phyloP scores from a whole-genome alignment of 163 green algal genomes.

The Coccomyxa subellipsoidea region DNA sequence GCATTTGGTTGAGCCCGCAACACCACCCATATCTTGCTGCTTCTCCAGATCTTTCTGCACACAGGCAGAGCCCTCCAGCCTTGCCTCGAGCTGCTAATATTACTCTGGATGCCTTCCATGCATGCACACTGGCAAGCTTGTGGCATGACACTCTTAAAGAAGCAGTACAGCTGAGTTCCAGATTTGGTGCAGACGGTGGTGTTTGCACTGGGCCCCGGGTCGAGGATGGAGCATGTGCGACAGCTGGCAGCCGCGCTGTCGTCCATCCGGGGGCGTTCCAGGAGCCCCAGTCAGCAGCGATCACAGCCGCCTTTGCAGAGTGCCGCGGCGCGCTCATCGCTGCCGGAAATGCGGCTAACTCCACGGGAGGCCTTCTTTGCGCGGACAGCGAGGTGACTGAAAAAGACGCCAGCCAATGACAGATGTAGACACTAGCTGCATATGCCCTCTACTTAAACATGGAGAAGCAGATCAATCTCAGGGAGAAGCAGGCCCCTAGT shows the following conservation, averaged over 20 bases:
- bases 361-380: conserved; percentile 71
- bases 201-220: conserved; percentile 73
- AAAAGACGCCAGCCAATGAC: background rate
- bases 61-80: too few species aligned
- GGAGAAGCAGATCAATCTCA: too few species aligned
- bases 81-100: too few species aligned
- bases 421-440: too few species aligned
- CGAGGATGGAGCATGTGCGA: conserved; percentile 37
- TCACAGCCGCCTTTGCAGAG: background rate
- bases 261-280: conserved; percentile 15
- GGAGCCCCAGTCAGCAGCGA: background rate
- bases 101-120: too few species aligned
- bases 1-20: too few species aligned
- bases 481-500: too few species aligned
- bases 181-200: conserved; percentile 54
- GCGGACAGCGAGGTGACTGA: conserved; percentile 23
- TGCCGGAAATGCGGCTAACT: background rate
- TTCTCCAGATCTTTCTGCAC: too few species aligned
- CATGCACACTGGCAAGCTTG: too few species aligned
- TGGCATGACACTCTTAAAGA: too few species aligned
- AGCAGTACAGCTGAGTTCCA: background rate
- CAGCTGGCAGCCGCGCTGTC: conserved; percentile 46
- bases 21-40: too few species aligned
- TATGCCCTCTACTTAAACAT: too few species aligned
- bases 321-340: background rate